Conservation (phyloP, 2,329 filamentous ascomycete genomes). For the Epichloe gansuensis region DNA sequence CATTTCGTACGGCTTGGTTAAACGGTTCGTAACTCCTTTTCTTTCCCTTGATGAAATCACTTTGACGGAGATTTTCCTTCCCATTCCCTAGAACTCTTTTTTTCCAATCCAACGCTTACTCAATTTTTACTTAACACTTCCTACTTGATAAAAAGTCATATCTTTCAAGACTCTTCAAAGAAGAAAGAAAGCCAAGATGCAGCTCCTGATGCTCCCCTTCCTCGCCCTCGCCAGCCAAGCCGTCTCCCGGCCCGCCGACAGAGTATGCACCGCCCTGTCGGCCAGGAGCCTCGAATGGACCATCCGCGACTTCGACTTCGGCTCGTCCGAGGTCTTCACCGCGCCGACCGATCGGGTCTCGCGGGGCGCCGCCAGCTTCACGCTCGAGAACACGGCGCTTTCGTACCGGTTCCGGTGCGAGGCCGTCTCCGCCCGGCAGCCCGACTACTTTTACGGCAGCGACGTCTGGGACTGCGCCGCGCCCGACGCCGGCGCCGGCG, state of each 20-base stretch:
- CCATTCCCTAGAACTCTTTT: too few species aligned
- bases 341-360: not conserved
- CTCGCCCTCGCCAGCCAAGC: not conserved
- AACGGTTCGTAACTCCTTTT: too few species aligned
- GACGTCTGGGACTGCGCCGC: not conserved
- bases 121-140: too few species aligned
- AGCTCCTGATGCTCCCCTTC: not conserved
- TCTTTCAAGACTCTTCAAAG: not conserved
- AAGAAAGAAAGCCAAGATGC: not conserved
- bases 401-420: not conserved
- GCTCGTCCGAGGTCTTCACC: not conserved
- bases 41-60: too few species aligned
- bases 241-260: not conserved
- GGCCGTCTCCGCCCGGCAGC: not conserved
- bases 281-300: not conserved
- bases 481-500: not conserved
- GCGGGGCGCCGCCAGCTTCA: not conserved
- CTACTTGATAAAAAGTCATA: too few species aligned
- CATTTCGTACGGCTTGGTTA: too few species aligned
- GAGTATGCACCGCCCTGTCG: not conserved
- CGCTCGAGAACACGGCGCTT: conserved; percentile 2
- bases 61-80: too few species aligned
- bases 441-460: not conserved
- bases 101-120: too few species aligned
- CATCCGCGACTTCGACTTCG: not conserved